A percentile compares a stretch with the other conserved stretches of the same genome.
Evolutionary conservation across 768 basidiomycete species (phyloP).

Genomic region (Collybia sordida): DNA sequence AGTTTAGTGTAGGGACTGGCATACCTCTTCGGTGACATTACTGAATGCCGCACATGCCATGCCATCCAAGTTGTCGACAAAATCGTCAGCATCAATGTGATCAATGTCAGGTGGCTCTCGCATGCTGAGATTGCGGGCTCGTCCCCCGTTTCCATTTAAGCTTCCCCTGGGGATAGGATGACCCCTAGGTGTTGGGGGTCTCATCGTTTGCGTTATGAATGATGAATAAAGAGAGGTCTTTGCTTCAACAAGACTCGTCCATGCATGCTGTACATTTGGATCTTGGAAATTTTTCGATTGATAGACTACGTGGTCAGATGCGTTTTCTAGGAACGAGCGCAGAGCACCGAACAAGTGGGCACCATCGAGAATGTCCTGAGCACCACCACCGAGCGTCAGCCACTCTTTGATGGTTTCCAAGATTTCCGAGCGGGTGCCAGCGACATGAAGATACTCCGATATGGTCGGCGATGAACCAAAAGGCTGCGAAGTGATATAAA

Average conservation of each 20-base stretch:
- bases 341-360: conserved; percentile 58
- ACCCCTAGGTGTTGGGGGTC: conserved; percentile 42
- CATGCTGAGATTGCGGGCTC: conserved; percentile 35
- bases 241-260: conserved; percentile 43
- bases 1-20: conserved; percentile 7
- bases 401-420: conserved; percentile 69
- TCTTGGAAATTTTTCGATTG: conserved; percentile 41
- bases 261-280: conserved; percentile 44
- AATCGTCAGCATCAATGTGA: conserved; percentile 58
- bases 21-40: conserved; percentile 77
- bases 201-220: conserved; percentile 57
- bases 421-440: conserved; percentile 59
- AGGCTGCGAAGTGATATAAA: conserved; percentile 57
- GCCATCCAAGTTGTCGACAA: conserved; percentile 77
- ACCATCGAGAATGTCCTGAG: conserved; percentile 79
- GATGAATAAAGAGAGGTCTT: conserved; percentile 38
- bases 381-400: conserved; percentile 71
- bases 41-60: conserved; percentile 75
- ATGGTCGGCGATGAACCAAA: conserved; percentile 38
- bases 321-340: conserved; percentile 55
- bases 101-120: conserved; percentile 64
- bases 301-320: conserved; percentile 51
- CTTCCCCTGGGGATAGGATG: conserved; percentile 13
- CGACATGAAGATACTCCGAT: conserved; percentile 47
- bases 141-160: conserved; percentile 19